Base-by-base conservation (phyloP, 31 red algal genomes). In the Porphyra umbilicalis region DNA sequence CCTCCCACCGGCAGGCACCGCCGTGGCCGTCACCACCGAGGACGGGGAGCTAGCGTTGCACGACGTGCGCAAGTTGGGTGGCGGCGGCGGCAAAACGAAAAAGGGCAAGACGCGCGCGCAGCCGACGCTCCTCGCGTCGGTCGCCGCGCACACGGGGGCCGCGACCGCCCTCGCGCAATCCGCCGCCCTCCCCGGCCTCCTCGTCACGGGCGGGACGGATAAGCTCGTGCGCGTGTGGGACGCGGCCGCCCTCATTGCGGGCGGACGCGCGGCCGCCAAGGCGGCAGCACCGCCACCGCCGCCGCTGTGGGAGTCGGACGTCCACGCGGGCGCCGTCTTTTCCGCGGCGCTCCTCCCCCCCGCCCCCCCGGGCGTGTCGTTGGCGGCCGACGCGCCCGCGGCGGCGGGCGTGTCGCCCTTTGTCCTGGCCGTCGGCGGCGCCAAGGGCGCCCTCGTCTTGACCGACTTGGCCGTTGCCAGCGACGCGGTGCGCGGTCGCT, bases 191-290 rank as follows among this genome's bases (percentile, higher is more conserved):
- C 87, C 87, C 18, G 95, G 92, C 29, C 79, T 98, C 34, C 86
- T 98, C 82, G 87, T 94, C 9, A 88, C 90, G 16, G 95, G 92
- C 35, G 84, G 89, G 76, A 88, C 92, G 16, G 95, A 98, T 81
- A 91, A 92, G 77, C n/a, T 79, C 34, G 78, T 98, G 79, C 90
- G 91, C 36, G 92, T 94, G 29, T 94, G 92, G 87, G 81, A 83
- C 46, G 42, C 30, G 79, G 29, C 36, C 71, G 75, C 16, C 75
- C 32, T 76, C 25, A 0, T 37, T 83, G 16, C 40, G 78, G 79
- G 90, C 88, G 10, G 94, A 87, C 15, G 92, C 6, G 90, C 92
- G 38, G 67, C 89, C 0, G 40, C 89, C 35, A 85, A 81, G 29
- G 76, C 89, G 30, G 91, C 89, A 82, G 83, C 87, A 31, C 33